phyloP scores from a whole-genome alignment of 352 stramenopile genomes.

The Phytophthora agathidicida region DNA sequence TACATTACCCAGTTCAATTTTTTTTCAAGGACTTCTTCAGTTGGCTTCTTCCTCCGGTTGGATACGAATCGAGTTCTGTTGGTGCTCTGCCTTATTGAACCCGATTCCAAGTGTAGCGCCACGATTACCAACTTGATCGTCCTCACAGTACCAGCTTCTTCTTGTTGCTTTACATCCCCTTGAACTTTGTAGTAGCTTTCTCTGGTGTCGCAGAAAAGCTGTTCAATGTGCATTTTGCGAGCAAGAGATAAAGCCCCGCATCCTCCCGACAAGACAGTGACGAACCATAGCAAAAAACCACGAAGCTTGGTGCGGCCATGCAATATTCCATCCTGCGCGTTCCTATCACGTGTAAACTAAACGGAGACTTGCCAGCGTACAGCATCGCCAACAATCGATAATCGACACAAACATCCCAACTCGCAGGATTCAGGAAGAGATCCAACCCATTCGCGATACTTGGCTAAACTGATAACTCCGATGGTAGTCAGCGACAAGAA shows the following conservation, averaged over 20 bases:
- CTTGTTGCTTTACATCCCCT: neutral
- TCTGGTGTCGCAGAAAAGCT: constrained; percentile 63
- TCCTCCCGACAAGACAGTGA: constrained; percentile 41
- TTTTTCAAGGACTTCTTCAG: no score
- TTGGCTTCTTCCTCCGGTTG: no score
- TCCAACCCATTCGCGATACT: constrained; percentile 65
- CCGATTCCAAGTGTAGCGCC: constrained; percentile 84
- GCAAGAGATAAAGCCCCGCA: constrained; percentile 71
- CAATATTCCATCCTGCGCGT: constrained; percentile 72
- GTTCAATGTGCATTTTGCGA: constrained; percentile 71
- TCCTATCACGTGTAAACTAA: constrained; percentile 83
- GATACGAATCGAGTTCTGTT: no score
- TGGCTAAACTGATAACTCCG: constrained; percentile 63
- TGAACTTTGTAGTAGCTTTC: neutral
- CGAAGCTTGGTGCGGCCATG: constrained; percentile 71
- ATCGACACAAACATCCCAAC: constrained; percentile 8
- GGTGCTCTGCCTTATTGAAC: constrained; percentile 87
- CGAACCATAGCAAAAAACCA: constrained; percentile 57
- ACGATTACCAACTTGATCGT: constrained; percentile 89
- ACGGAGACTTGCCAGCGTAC: constrained; percentile 74
- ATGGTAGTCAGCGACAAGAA: constrained; percentile 16
- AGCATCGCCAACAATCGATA: constrained; percentile 30
- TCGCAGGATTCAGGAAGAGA: constrained; percentile 45
- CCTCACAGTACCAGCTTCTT: constrained; percentile 56
- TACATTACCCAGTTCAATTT: no score